Percentiles rank a stretch among this genome's conserved stretches.
Evolutionary conservation across 2,329 filamentous ascomycete genomes (phyloP).

Genomic region (Apiospora hydei): DNA sequence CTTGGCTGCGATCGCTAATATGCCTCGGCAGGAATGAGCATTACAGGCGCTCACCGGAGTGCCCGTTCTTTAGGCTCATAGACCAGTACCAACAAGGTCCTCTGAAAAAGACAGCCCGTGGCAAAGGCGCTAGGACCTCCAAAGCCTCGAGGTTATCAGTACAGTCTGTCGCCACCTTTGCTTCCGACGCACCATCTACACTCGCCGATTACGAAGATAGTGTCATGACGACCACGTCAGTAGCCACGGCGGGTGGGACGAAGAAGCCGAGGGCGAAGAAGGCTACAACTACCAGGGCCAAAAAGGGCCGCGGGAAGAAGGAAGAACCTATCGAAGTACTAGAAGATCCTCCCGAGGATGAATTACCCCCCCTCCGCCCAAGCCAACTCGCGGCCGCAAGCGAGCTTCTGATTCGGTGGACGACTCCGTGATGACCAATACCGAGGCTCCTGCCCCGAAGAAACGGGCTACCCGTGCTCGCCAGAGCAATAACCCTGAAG

Average conservation of each 20-base stretch:
- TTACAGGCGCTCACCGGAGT: constrained; percentile 77
- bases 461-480: constrained; percentile 63
- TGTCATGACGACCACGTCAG: constrained; percentile 65
- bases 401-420: constrained; percentile 67
- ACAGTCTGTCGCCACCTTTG: constrained; percentile 60
- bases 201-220: constrained; percentile 63
- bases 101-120: constrained; percentile 60
- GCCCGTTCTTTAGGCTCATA: constrained; percentile 80
- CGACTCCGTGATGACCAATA: constrained; percentile 50
- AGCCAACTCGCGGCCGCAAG: constrained; percentile 64
- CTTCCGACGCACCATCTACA: constrained; percentile 58
- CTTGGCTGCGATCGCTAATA: constrained; percentile 25
- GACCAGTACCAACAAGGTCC: constrained; percentile 58
- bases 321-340: constrained; percentile 59
- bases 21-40: constrained; percentile 76
- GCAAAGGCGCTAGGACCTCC: constrained; percentile 65
- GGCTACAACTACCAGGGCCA: constrained; percentile 53
- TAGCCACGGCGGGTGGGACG: constrained; percentile 60
- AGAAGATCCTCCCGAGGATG: constrained; percentile 46
- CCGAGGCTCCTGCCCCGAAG: constrained; percentile 62
- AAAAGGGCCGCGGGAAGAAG: constrained; percentile 59
- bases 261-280: constrained; percentile 64
- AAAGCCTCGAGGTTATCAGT: constrained; percentile 72
- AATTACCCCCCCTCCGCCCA: constrained; percentile 45
- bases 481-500: constrained; percentile 53